Base-by-base conservation (phyloP, 108 stramenopile species). In the Tribonema minus region DNA sequence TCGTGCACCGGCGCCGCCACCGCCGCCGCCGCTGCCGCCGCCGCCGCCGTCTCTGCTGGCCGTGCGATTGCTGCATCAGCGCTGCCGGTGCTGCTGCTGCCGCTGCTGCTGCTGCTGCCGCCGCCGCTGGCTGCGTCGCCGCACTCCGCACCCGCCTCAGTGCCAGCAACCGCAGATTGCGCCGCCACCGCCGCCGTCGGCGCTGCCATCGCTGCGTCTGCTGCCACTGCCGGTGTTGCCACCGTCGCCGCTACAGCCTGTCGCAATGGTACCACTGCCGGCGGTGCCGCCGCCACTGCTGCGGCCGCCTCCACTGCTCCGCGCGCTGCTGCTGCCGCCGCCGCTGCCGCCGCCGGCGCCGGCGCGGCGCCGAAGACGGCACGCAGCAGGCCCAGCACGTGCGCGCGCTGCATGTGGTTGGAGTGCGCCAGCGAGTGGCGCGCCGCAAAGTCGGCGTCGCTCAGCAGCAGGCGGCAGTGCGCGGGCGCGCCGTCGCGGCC, bases 361-460 rank as follows among this genome's bases (percentile, higher is more conserved):
- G 30, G 9, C 61, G 9, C 61, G 30, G 9, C 61, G 30, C 29
- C 61, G 61, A 5, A 5, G 61, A 5, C 30, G 5, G 61, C 61
- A 3, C 5, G 61, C 61, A 26, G 9, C 7, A 26, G 61, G 61
- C 61, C 9, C 30, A 28, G 0, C 34, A 76, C 66, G 61, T 76
- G 75, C 2, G 65, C 75, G 0, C 58, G 32, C 65, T 76, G 61
- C 27, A 76, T 35, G 2, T 61, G 58, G 30, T 67, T 67, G 33
- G 71, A 72, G 41, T 81, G 81, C 28, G 81, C 71, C 0, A 72
- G 65, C 29, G 64, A 58, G 64, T 82, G 81, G 68, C 71, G 81
- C 27, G 32, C 38, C 29, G 40, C 15, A 34, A 82, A 82, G 27
- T 82, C 81, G 0, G 31, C 5, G 33, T 73, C 59, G 37, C 33